Evolutionary conservation across 2,329 filamentous ascomycete genomes (phyloP).

Genomic region (Fusarium palustre): DNA sequence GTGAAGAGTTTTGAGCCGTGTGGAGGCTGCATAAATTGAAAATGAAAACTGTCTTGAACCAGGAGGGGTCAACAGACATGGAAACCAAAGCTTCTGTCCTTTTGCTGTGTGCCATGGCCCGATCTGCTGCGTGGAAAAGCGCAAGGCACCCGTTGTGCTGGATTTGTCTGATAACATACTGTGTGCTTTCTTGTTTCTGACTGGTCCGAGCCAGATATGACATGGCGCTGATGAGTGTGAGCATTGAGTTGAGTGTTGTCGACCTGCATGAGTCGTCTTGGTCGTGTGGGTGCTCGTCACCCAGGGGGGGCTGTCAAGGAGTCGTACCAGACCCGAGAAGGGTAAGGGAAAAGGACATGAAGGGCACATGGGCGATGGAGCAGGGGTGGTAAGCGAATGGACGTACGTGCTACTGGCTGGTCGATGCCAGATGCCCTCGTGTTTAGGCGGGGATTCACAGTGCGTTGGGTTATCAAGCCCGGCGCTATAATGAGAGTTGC

Average conservation of each 20-base stretch:
- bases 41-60: conserved; percentile 16
- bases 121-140: conserved; percentile 37
- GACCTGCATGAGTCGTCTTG: conserved; percentile 42
- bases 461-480: conserved; percentile 43
- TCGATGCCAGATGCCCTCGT: conserved; percentile 30
- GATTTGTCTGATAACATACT: conserved; percentile 36
- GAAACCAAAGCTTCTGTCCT: conserved; percentile 19
- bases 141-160: conserved; percentile 44
- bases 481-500: conserved; percentile 50
- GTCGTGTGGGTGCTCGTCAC: conserved; percentile 39
- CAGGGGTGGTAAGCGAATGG: conserved; percentile 20
- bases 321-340: conserved; percentile 25
- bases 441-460: conserved; percentile 37
- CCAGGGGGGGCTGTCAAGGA: conserved; percentile 32
- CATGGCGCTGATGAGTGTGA: conserved; percentile 31
- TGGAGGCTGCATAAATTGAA: conserved; percentile 36
- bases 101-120: conserved; percentile 38
- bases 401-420: conserved; percentile 24
- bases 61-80: conserved; percentile 37
- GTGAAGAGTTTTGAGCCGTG: conserved; percentile 26
- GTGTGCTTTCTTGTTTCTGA: conserved; percentile 36
- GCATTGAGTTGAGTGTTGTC: conserved; percentile 38
- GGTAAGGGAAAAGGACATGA: conserved; percentile 14
- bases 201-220: conserved; percentile 40
- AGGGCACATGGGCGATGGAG: conserved; percentile 31